Conservation (phyloP, 2,329 filamentous ascomycete species). For the Fusarium subtropicale region DNA sequence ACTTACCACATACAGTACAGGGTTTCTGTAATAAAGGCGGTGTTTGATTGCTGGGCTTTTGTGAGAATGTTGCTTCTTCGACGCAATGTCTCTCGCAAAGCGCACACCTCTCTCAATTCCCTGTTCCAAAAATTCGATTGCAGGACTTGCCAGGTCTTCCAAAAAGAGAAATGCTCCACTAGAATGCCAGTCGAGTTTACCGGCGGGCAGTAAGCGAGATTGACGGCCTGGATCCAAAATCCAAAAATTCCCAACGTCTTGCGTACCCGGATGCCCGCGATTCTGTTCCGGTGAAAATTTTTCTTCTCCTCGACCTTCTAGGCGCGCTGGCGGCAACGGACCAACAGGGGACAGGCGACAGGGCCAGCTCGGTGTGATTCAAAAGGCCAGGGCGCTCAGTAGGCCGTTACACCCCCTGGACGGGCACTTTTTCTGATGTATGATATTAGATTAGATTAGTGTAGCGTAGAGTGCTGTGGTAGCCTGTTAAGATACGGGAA, state of each 20-base stretch:
- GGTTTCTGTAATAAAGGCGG: constrained; percentile 24
- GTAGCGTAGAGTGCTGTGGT: constrained; percentile 9
- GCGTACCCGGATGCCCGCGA: constrained; percentile 45
- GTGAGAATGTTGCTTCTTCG: constrained; percentile 15
- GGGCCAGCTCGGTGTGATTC: constrained; percentile 48
- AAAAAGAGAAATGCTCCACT: constrained; percentile 32
- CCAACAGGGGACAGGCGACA: constrained; percentile 41
- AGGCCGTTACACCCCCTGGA: constrained; percentile 42
- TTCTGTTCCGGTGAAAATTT: constrained; percentile 48
- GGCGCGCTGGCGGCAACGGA: constrained; percentile 48
- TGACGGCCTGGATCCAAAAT: constrained; percentile 46
- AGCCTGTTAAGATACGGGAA: constrained; percentile 35
- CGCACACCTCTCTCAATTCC: constrained; percentile 28
- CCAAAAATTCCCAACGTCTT: constrained; percentile 46
- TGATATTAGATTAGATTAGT: constrained; percentile 33
- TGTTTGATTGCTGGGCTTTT: constrained; percentile 18
- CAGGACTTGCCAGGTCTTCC: constrained; percentile 32
- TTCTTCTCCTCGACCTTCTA: constrained; percentile 48
- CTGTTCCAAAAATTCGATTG: constrained; percentile 29
- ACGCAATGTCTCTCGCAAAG: constrained; percentile 6
- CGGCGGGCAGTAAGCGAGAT: constrained; percentile 53
- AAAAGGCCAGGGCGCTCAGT: constrained; percentile 44
- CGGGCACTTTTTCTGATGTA: neutral
- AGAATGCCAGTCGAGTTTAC: constrained; percentile 51
- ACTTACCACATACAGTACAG: constrained; percentile 16